phyloP scores from a whole-genome alignment of 2,329 filamentous ascomycete genomes.

The Claviceps purpurea region DNA sequence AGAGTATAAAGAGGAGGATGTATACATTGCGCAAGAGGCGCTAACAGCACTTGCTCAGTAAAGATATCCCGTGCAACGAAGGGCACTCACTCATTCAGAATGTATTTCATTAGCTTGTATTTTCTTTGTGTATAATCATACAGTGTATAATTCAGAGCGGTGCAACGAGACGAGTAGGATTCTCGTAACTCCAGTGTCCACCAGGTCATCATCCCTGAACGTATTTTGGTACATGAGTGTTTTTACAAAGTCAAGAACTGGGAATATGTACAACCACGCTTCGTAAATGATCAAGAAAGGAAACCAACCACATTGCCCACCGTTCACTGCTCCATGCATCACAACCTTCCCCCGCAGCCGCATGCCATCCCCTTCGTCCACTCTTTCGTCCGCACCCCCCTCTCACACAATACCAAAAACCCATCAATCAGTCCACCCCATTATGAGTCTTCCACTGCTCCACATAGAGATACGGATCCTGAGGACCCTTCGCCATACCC shows the following conservation, averaged over 20 bases:
- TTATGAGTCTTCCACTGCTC: constrained; percentile 56
- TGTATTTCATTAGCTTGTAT: background rate
- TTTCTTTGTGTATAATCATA: background rate
- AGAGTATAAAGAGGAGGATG: background rate
- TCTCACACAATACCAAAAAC: background rate
- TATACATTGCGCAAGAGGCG: background rate
- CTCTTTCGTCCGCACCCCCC: background rate
- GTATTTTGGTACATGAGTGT: background rate
- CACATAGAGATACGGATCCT: constrained; percentile 49
- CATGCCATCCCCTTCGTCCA: no score
- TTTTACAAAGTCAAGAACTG: background rate
- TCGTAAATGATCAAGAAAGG: background rate
- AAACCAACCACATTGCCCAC: background rate
- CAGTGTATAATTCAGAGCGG: background rate
- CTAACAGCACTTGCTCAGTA: background rate
- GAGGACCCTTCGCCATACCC: constrained; percentile 37
- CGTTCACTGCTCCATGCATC: background rate
- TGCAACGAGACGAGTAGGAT: background rate
- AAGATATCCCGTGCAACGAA: constrained; percentile 7
- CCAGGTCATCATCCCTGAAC: background rate
- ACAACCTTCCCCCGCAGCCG: background rate
- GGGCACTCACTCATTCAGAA: constrained; percentile 3
- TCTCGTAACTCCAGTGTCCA: background rate
- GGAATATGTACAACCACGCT: background rate
- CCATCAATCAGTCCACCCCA: constrained; percentile 36